Evolutionary conservation across 345 rosid species (phyloP).

Genomic region (Hibiscus tridactylites): DNA sequence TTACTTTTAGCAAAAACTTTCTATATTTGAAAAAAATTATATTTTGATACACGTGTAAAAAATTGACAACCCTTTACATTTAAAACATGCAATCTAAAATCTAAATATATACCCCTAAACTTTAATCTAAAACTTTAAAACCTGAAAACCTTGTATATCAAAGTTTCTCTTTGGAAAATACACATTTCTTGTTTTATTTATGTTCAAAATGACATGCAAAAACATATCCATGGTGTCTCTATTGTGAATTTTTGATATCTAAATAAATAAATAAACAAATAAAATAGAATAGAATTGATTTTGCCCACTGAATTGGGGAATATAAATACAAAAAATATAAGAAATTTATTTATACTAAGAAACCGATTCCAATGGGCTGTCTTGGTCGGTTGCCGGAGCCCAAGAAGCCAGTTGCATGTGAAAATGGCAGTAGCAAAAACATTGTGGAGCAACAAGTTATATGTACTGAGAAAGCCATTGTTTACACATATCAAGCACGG

Average conservation of each 20-base stretch:
- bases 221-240: background rate
- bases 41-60: too few relatives aligned
- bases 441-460: constrained; percentile 26
- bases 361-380: background rate
- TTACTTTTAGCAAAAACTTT: too few relatives aligned
- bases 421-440: background rate
- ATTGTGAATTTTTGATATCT: background rate
- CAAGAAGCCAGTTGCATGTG: background rate
- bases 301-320: background rate
- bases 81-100: too few relatives aligned
- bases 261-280: too few relatives aligned
- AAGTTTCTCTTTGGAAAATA: too few relatives aligned
- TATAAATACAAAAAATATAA: background rate
- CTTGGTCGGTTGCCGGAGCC: background rate
- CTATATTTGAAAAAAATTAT: too few relatives aligned
- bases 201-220: too few relatives aligned
- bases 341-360: background rate
- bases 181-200: too few relatives aligned
- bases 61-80: too few relatives aligned
- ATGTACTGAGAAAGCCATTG: constrained; percentile 85
- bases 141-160: too few relatives aligned
- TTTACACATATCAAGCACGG: constrained; percentile 94
- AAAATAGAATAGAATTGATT: background rate
- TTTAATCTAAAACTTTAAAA: too few relatives aligned
- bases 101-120: too few relatives aligned